Evolutionary conservation across 768 basidiomycete species (phyloP), one percentile per base, ranked within the genome.

Genomic region (Cystoderma amianthinum): DNA sequence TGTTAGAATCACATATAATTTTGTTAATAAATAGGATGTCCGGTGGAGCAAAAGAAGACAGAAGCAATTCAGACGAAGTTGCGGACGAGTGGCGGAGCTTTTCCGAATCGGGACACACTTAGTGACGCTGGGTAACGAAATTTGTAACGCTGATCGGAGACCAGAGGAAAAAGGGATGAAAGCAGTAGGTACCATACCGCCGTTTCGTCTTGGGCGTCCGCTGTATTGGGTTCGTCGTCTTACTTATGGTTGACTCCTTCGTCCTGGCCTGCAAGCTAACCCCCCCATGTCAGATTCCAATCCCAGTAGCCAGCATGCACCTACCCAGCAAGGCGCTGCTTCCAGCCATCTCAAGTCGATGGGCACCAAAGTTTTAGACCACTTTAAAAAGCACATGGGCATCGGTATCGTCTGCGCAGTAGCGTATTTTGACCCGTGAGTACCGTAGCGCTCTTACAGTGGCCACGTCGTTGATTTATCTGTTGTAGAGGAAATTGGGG

Each of bases 391-490:
- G 50, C 86, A 88, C 56, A 74, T 77, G 2, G 91, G 91, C 3
- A 80, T 89, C 34, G 91, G 91, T n/a, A 66, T 91, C 36, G 78
- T 94, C 18, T 90, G 88, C 48, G 76, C 85, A 6, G 88, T 93
- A 6, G 91, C 90, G 1, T 94, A 93, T 60, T 87, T 89, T 54
- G 87, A 90, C 53, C 88, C 87, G 80, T 88, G 50, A 55, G 83
- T 68, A 18, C 23, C 40, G n/a, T 40, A 34, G 36, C 24, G 20
- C 16, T 38, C 7, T 15, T 18, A 35, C 9, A 4, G 12, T 9
- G 2, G 3, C 25, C 21, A n/a, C n/a, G 21, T 13, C 38, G 13
- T 44, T 36, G 35, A 42, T 47, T 16, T 38, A 24, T 41, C 36
- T 24, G n/a, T 16, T 18, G n/a, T 41, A 84, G 82, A 15, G 87